Percentiles rank a stretch among this genome's conserved stretches.
Evolutionary conservation across 306 rosid species (phyloP).

Genomic region (Pueraria montana): DNA sequence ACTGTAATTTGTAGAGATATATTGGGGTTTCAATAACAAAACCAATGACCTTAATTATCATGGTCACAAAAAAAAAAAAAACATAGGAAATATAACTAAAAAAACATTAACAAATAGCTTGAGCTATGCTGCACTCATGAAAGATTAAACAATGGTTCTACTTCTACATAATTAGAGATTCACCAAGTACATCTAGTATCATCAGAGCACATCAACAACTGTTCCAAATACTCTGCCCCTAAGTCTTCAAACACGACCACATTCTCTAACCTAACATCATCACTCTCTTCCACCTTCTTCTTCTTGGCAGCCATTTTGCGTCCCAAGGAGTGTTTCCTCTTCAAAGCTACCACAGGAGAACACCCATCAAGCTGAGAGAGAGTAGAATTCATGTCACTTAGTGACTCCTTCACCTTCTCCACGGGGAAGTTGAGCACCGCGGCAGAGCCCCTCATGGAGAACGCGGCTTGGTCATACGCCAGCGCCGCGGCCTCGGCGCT

Average conservation of each 20-base stretch:
- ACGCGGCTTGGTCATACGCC: slow-evolving; percentile 97
- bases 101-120: background rate
- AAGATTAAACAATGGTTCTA: background rate
- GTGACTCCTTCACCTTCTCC: slow-evolving; percentile 80
- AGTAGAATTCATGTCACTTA: slow-evolving; percentile 62
- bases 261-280: slow-evolving; percentile 55
- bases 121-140: background rate
- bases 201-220: slow-evolving; percentile 67
- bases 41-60: no score
- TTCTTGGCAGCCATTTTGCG: slow-evolving; percentile 69
- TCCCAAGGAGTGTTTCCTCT: slow-evolving; percentile 85
- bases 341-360: slow-evolving; percentile 94
- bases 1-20: no score
- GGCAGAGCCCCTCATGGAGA: slow-evolving; percentile 76
- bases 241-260: slow-evolving; percentile 89
- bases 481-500: slow-evolving; percentile 94
- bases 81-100: background rate
- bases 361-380: slow-evolving; percentile 48
- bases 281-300: slow-evolving; percentile 41
- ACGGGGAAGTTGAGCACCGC: slow-evolving; percentile 89
- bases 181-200: slow-evolving; percentile 46
- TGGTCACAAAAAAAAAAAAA: background rate
- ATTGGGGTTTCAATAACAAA: no score
- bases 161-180: background rate
- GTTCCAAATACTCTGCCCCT: slow-evolving; percentile 90